Evolutionary conservation across 169 alveolate species (phyloP), one percentile per base, ranked within the genome.

Genomic region (Cryptosporidium tyzzeri): DNA sequence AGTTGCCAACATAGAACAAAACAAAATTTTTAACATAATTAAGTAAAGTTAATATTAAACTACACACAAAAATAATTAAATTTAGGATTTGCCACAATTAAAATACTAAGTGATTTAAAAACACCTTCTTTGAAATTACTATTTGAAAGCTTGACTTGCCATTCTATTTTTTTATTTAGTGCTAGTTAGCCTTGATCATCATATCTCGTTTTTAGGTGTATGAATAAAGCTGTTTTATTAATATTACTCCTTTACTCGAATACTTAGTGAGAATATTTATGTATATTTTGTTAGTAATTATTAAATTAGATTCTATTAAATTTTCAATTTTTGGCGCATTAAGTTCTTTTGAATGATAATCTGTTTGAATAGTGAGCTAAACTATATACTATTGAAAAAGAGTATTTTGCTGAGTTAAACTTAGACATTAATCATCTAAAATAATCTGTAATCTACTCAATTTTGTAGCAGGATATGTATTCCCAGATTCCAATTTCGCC

Each of bases 401-500:
- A 65, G 71, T 65, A 35, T 37, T 65, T 33, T 65, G 21, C 44
- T n/a, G 71, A 37, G 23, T 21, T 65, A 65, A 65, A 31, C 2
- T 37, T 33, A 35, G 50, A n/a, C 23, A 65, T n/a, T 8, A 10
- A 65, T 33, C 23, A 65, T 14, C 21, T 65, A 31, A 37, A 37
- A 12, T 31, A 35, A 31, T 65, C 12, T 9, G 23, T 31, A 35
- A 35, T 33, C 18, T 65, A n/a, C 71, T 33, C 48, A 33, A 37
- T 18, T n/a, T 37, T 33, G 48, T n/a, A 8, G 3, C 33, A 35
- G 41, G 23, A 21, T 33, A 65, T 65, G 71, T 65, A 65, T 65
- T 29, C 85, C 61, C 85, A 71, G 14, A 51, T 51, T 39, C 85
- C 85, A 14, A 48, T 71, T 71, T 71, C 85, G 1, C 85, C 85